Conservation (phyloP, 192 early-diverging fungal species). For the Coemansia sp. region DNA sequence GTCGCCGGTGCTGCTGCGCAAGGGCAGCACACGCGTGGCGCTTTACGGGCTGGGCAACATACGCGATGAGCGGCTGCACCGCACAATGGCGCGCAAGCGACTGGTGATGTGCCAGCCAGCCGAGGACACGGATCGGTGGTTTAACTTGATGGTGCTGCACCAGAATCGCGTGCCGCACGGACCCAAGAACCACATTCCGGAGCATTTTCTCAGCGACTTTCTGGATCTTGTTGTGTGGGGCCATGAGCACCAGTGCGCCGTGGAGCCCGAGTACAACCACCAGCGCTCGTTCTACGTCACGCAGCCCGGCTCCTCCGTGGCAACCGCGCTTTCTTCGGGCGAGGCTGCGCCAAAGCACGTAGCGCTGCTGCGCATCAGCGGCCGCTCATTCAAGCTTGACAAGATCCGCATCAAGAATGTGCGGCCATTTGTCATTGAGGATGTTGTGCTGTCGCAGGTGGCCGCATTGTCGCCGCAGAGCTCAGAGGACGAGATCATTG, state of each 20-base stretch:
- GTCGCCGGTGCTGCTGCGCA: constrained; percentile 78
- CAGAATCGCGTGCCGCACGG: constrained; percentile 88
- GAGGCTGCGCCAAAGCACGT: constrained; percentile 74
- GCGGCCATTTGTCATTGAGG: constrained; percentile 83
- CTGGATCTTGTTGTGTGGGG: constrained; percentile 91
- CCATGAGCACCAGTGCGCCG: constrained; percentile 93
- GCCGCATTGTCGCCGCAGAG: constrained; percentile 57
- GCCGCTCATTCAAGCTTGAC: constrained; percentile 67
- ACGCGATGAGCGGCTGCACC: constrained; percentile 84
- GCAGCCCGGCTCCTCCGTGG: constrained; percentile 92
- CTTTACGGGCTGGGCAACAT: constrained; percentile 93
- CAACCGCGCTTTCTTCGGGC: constrained; percentile 83
- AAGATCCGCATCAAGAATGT: constrained; percentile 76
- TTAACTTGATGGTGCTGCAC: constrained; percentile 88
- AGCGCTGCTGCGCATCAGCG: constrained; percentile 63
- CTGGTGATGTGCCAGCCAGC: constrained; percentile 72
- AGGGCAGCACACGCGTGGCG: constrained; percentile 75
- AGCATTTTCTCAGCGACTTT: constrained; percentile 78
- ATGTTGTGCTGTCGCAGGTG: constrained; percentile 61
- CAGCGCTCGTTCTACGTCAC: constrained; percentile 73
- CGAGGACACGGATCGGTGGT: constrained; percentile 74
- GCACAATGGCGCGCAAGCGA: constrained; percentile 69
- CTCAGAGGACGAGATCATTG: constrained; percentile 57
- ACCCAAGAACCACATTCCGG: constrained; percentile 83
- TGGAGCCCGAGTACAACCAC: constrained; percentile 71